Evolutionary conservation across 192 early-diverging fungal genomes (phyloP).

Genomic region (Mortierella antarctica): DNA sequence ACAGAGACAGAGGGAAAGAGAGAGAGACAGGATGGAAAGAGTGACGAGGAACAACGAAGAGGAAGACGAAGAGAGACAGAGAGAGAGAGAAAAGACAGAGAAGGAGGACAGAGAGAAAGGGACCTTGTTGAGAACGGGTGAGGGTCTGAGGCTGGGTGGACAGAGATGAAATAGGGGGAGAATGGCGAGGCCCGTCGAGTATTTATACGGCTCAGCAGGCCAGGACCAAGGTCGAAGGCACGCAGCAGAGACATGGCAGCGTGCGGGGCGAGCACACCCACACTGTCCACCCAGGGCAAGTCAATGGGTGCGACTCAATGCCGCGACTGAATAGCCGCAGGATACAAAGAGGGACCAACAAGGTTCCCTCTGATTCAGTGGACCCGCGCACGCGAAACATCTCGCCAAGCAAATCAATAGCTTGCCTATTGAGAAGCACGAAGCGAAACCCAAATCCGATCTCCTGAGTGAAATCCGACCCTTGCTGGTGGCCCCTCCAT

Average conservation of each 20-base stretch:
- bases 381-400: slow-evolving; percentile 1
- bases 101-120: neutral
- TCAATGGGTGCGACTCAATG: neutral
- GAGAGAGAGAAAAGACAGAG: neutral
- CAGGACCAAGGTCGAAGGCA: neutral
- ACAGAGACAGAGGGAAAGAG: neutral
- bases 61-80: neutral
- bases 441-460: too few species aligned
- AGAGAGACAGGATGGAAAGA: neutral
- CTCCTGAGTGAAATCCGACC: too few species aligned
- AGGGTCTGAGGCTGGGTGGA: neutral
- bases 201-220: slow-evolving; percentile 9
- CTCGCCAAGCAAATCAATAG: neutral
- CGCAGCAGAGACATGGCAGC: neutral
- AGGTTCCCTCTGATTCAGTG: neutral
- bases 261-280: neutral
- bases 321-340: neutral
- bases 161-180: neutral
- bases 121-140: neutral
- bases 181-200: neutral
- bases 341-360: slow-evolving; percentile 1
- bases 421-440: too few species aligned
- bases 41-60: neutral
- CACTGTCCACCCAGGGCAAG: neutral
- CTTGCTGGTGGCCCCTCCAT: neutral